These are phyloP conservation scores for Boletales sp. DNA, from an alignment of 768 basidiomycete genomes.

Conservation along the genomic window DNA sequence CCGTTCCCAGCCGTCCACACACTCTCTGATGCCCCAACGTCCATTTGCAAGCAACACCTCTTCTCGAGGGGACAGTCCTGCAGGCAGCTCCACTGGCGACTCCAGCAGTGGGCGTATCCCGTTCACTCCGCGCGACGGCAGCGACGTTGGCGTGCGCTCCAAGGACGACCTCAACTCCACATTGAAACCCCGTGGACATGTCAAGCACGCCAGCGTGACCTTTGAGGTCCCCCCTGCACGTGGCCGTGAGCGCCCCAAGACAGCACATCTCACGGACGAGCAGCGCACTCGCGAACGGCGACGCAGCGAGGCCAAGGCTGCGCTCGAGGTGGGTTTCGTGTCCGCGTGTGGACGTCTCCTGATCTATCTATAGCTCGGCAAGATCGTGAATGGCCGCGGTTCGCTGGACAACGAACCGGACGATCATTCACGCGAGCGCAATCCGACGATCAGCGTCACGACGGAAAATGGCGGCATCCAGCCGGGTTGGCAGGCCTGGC, in stretches of 20 bases:
- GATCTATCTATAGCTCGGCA: conserved; percentile 59
- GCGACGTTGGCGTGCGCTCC: conserved; percentile 43
- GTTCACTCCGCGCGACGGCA: conserved; percentile 75
- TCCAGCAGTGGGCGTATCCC: conserved; percentile 77
- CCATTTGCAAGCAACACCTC: conserved; percentile 51
- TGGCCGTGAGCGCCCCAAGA: conserved; percentile 29
- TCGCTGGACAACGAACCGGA: conserved; percentile 51
- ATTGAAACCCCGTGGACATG: conserved; percentile 33
- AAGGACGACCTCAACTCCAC: conserved; percentile 26
- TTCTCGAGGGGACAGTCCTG: conserved; percentile 59
- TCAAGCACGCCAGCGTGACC: conserved; percentile 61
- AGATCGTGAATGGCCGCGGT: conserved; percentile 77
- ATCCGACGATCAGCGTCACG: conserved; percentile 36
- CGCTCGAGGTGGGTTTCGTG: conserved; percentile 63
- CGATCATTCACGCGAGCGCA: conserved; percentile 31
- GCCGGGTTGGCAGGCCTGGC: conserved; percentile 34
- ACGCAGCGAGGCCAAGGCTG: conserved; percentile 79
- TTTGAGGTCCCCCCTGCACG: conserved; percentile 50
- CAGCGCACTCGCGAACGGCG: conserved; percentile 67
- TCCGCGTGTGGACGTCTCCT: conserved; percentile 1
- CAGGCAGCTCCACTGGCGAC: conserved; percentile 76
- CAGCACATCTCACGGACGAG: conserved; percentile 39
- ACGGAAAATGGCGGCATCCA: conserved; percentile 31
- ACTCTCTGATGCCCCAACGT: conserved; percentile 34
- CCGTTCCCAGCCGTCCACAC: conserved; percentile 12